Evolutionary conservation across 371 early-diverging fungal species (phyloP).

Genomic region (Actinomortierella ambigua): DNA sequence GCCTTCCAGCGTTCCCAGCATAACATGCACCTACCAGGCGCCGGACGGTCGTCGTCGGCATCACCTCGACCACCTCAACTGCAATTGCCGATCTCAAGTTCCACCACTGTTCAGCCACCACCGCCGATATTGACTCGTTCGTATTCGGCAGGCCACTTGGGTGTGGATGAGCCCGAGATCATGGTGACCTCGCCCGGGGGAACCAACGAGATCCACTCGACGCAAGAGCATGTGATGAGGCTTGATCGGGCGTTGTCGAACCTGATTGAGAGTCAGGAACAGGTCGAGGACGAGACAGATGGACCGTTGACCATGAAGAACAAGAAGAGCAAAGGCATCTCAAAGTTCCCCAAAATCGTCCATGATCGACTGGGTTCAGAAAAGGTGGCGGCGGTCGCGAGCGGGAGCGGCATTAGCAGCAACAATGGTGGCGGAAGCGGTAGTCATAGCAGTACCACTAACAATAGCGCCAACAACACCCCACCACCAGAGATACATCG

Average conservation of each 20-base stretch:
- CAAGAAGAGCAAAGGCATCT: slow-evolving; percentile 12
- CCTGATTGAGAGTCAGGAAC: slow-evolving; percentile 18
- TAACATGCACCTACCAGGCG: slow-evolving; percentile 14
- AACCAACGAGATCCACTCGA: slow-evolving; percentile 6
- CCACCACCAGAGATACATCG: too few species aligned
- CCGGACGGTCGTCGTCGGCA: slow-evolving; percentile 14
- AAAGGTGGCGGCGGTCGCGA: slow-evolving; percentile 1
- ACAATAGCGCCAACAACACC: too few species aligned
- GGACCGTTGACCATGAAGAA: slow-evolving; percentile 9
- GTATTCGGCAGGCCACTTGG: slow-evolving; percentile 28
- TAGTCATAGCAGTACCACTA: too few species aligned
- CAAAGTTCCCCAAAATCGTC: slow-evolving; percentile 24
- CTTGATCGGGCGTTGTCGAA: slow-evolving; percentile 37
- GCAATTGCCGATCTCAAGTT: neutral
- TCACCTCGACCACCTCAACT: slow-evolving; percentile 9
- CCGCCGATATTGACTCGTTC: slow-evolving; percentile 13
- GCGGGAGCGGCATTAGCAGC: neutral
- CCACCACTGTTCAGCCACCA: slow-evolving; percentile 2
- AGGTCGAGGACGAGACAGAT: slow-evolving; percentile 1
- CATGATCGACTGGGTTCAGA: slow-evolving; percentile 15
- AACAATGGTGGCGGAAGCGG: slow-evolving; percentile 11
- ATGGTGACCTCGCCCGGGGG: slow-evolving; percentile 27
- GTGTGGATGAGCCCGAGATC: slow-evolving; percentile 18
- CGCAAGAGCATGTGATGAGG: slow-evolving; percentile 34
- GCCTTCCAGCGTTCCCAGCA: slow-evolving; percentile 34